phyloP scores from a whole-genome alignment of 306 rosid genomes.

The Psophocarpus tetragonolobus region DNA sequence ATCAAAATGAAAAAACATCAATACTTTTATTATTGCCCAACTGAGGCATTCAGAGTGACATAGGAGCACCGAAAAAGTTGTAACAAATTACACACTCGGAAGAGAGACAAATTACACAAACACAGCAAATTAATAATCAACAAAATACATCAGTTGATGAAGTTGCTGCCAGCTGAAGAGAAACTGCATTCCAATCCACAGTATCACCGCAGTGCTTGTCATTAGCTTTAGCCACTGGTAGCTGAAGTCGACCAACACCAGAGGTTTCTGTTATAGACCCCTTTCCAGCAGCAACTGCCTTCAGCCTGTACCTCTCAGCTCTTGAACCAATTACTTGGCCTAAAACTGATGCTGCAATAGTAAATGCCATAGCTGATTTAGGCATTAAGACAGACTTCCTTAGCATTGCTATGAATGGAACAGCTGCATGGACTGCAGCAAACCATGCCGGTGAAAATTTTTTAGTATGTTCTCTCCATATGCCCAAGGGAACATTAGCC shows the following conservation, averaged over 20 bases:
- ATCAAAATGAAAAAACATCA: not conserved
- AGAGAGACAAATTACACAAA: conserved; percentile 40
- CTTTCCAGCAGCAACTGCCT: conserved; percentile 53
- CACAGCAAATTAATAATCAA: conserved; percentile 43
- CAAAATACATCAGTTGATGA: conserved; percentile 67
- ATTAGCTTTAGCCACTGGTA: conserved; percentile 41
- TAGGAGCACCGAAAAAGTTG: not conserved
- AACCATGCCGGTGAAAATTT: conserved; percentile 97
- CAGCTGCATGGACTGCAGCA: conserved; percentile 95
- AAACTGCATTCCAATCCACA: conserved; percentile 60
- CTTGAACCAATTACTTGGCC: conserved; percentile 97
- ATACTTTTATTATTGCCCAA: conserved; percentile 42
- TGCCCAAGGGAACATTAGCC: conserved; percentile 87
- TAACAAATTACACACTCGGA: conserved; percentile 36
- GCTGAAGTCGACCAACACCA: conserved; percentile 37
- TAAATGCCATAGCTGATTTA: conserved; percentile 95
- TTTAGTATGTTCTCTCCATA: conserved; percentile 96
- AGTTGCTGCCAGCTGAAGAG: conserved; percentile 64
- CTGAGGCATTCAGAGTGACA: conserved; percentile 34
- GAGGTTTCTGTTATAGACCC: conserved; percentile 43
- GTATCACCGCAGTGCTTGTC: conserved; percentile 62
- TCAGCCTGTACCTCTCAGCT: conserved; percentile 81
- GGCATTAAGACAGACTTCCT: conserved; percentile 95
- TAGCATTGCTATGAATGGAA: conserved; percentile 94
- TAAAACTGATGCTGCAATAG: conserved; percentile 87